Base-by-base conservation (phyloP, 2,329 filamentous ascomycete species). In the Chrysosporium keratinophilum region DNA sequence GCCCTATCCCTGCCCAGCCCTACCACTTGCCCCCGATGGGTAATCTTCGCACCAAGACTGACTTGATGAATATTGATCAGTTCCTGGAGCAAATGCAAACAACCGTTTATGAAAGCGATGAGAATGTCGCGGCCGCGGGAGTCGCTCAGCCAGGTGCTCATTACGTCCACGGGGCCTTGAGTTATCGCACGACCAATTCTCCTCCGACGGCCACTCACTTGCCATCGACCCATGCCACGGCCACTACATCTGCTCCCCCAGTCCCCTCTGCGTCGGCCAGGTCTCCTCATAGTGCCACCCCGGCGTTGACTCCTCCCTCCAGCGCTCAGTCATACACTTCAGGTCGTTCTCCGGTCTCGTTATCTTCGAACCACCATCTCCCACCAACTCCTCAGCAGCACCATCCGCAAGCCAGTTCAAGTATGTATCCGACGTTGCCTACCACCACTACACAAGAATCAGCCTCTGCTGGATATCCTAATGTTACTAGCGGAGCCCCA, bases 81-180 rank as follows among this genome's bases (percentile, higher is more conserved):
- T 87, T 97, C 69, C 80, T 98, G 53, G 89, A 95, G 72, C 88
- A 96, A 72, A 91, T 97, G 78, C 90, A 96, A 72, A 84, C 85
- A 59, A 96, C 91, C 44, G 88, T 97, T 47, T 97, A 97, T 67
- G 93, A 97, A 73, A 95, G 85, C 68, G 84, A 89, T 53, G 87
- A 83, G 62, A 84, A 89, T 49, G 84, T 88, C 33, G 87, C 88
- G 1, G 82, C 82, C 11, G 84, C 85, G 42, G 86, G 87, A 55
- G 80, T 94, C 55, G 85, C 87, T 62, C 82, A 89, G 58, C 82
- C 86, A 49, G 83, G 83, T 56, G 74, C 80, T 14, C 84, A 88
- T 65, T 83, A 85, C 63, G 72, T 81, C 15, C 76, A 77, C 57
- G 69, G 71, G 47, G 71, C 70, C 45, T 67, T 76, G 55, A 70